Conservation (phyloP, 306 rosid genomes). For the Trifolium pratense region DNA sequence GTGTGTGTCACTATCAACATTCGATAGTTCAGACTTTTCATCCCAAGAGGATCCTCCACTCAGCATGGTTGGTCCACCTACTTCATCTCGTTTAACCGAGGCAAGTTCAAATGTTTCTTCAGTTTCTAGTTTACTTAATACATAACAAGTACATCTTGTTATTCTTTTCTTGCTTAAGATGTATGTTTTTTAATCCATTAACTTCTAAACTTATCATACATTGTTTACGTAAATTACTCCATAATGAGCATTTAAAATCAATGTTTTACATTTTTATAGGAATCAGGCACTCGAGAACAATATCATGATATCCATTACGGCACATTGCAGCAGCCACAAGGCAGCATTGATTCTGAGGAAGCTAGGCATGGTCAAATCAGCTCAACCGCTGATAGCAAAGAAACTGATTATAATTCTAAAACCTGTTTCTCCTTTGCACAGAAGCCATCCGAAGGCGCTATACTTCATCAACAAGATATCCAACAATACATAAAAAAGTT, state of each 20-base stretch:
- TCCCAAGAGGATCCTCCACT: slow-evolving; percentile 82
- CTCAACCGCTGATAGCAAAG: slow-evolving; percentile 44
- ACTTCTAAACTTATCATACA: slow-evolving; percentile 11
- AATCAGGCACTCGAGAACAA: slow-evolving; percentile 37
- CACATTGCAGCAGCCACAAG: slow-evolving; percentile 42
- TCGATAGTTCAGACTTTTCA: slow-evolving; percentile 96
- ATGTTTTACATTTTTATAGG: slow-evolving; percentile 49
- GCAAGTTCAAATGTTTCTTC: slow-evolving; percentile 60
- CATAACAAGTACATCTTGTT: slow-evolving; percentile 41
- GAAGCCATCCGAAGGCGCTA: slow-evolving; percentile 54
- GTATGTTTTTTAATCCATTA: slow-evolving; percentile 4
- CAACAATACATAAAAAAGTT: slow-evolving; percentile 65
- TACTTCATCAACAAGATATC: slow-evolving; percentile 55
- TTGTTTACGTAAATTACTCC: slow-evolving; percentile 11
- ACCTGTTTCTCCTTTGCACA: slow-evolving; percentile 64
- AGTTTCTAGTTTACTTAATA: slow-evolving; percentile 36
- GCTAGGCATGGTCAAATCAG: slow-evolving; percentile 27
- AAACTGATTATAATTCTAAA: slow-evolving; percentile 47
- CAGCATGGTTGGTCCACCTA: slow-evolving; percentile 52
- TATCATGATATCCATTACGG: slow-evolving; percentile 27
- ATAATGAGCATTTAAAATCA: slow-evolving; percentile 2
- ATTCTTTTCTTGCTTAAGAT: slow-evolving; percentile 5
- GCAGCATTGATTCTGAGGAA: slow-evolving; percentile 33
- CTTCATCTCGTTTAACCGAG: slow-evolving; percentile 53
- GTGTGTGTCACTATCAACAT: slow-evolving; percentile 87